Conservation (phyloP, 495 filamentous ascomycete species). For the Tuber brumale region DNA sequence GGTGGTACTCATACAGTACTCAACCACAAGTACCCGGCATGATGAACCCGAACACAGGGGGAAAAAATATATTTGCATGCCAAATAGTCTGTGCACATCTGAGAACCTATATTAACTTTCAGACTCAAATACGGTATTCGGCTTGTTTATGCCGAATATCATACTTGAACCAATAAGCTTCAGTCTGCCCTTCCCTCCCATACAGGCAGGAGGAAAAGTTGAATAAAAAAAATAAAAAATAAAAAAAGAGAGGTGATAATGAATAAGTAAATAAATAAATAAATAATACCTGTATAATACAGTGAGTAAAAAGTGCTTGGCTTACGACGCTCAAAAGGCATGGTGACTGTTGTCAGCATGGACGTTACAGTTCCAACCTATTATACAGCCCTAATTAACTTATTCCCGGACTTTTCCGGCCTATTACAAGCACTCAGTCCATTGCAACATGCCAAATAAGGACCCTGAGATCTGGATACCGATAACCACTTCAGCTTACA, state of each 20-base stretch:
- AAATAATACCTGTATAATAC: background rate
- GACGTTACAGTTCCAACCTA: background rate
- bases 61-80: too few species aligned
- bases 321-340: background rate
- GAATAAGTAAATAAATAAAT: slow-evolving; percentile 10
- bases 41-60: too few species aligned
- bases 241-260: background rate
- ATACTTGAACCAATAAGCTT: background rate
- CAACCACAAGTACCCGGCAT: too few species aligned
- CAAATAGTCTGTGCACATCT: too few species aligned
- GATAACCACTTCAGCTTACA: background rate
- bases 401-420: background rate
- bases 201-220: slow-evolving; percentile 6
- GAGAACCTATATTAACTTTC: too few species aligned
- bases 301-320: background rate
- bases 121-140: too few species aligned
- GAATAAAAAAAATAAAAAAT: too few species aligned
- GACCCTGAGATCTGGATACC: background rate
- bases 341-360: background rate
- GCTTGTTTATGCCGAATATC: too few species aligned
- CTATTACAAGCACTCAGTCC: background rate
- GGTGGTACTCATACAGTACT: background rate
- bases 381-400: background rate
- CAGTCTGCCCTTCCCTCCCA: slow-evolving; percentile 9
- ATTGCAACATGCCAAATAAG: background rate